phyloP scores from a whole-genome alignment of 352 stramenopile species.

The Thraustotheca clavata region DNA sequence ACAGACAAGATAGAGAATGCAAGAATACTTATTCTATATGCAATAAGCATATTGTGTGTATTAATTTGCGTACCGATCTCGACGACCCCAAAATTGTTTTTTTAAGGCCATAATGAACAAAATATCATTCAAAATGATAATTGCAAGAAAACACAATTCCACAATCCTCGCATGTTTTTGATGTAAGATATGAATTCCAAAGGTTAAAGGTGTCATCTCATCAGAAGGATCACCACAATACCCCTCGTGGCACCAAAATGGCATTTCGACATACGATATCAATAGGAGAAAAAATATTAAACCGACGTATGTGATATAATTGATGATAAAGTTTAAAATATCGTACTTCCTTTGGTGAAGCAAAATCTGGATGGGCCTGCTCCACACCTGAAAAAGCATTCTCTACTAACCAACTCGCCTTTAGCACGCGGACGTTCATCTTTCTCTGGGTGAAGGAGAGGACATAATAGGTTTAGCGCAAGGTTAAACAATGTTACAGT shows the following conservation, averaged over 20 bases:
- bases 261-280: constrained; percentile 46
- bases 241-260: constrained; percentile 39
- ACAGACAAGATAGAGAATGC: not conserved
- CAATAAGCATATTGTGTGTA: not conserved
- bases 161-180: constrained; percentile 26
- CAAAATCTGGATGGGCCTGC: not conserved
- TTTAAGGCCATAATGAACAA: not conserved
- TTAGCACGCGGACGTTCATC: not conserved
- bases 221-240: constrained; percentile 67
- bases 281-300: constrained; percentile 42
- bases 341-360: not conserved
- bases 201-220: constrained; percentile 69
- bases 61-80: not conserved
- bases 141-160: not conserved
- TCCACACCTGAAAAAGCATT: constrained; percentile 8
- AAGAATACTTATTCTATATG: not conserved
- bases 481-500: too few relatives aligned
- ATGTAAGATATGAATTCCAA: constrained; percentile 72
- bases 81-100: not conserved
- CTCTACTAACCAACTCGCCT: constrained; percentile 16
- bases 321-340: constrained; percentile 31
- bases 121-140: constrained; percentile 2
- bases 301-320: constrained; percentile 31
- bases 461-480: too few relatives aligned
- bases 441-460: too few relatives aligned